Evolutionary conservation across 106 monocot genomes (phyloP), one percentile per base, ranked within the genome.

Genomic region (Dendrobium officinale): DNA sequence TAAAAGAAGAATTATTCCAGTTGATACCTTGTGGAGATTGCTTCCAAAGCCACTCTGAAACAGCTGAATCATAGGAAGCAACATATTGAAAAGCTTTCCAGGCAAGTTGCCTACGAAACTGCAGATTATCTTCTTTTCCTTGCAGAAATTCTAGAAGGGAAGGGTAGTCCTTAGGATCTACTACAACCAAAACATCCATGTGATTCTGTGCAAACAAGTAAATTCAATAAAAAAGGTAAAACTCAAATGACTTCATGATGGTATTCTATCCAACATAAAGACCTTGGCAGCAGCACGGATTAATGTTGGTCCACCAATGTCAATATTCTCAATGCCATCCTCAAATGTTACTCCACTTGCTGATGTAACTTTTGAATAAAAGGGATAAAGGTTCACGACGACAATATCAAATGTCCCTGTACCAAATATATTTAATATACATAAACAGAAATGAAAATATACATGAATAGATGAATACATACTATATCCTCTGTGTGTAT

Each of bases 11-110:
- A 13, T 8, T 18, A 45, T 20, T 27, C 20, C 29, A 49, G 19
- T 55, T 77, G 77, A 79, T 82, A 94, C 97, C 97, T 81, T 80
- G 83, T 6, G 44, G 16, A 8, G 91, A 86, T 80, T 98, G 91
- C 85, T 92, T 98, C 95, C 97, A 92, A 1, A 98, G 77, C 97
- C 97, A 98, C 82, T 98, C 97, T 42, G 97, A 92, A 83, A 98
- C 94, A 70, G 92, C 97, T 18, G 97, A 90, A 88, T 98, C 94
- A 87, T 95, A 98, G 29, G 95, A 92, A 64, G 94, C 89, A 78
- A 88, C 92, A 89, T 98, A 89, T 58, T 98, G 94, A 86, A 98
- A 95, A 79, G 94, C 97, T 83, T 98, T 98, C 95, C 95, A 92
- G 3, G 97, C 97, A 80, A 98, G 81, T 80, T 85, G 58, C 84